A percentile compares a stretch with the other conserved stretches of the same genome.
phyloP scores from a whole-genome alignment of 345 rosid species.

The Cardamine resedifolia region DNA sequence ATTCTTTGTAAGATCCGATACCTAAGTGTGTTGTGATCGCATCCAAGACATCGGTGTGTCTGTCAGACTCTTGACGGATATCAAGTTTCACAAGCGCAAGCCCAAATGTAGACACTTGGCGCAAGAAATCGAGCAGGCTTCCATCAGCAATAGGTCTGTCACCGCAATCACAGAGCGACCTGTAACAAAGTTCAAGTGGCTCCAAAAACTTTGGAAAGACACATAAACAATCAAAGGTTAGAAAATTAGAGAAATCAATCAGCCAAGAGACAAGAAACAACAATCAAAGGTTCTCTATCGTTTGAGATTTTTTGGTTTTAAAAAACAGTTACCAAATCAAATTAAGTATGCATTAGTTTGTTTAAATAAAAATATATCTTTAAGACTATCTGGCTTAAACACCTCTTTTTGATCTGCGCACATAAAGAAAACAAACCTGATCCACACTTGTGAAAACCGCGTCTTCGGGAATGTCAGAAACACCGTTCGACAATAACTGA shows the following conservation, averaged over 20 bases:
- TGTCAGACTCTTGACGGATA: constrained; percentile 89
- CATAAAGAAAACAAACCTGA: constrained; percentile 47
- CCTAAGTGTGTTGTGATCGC: constrained; percentile 81
- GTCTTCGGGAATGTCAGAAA: constrained; percentile 86
- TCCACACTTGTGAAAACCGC: constrained; percentile 69
- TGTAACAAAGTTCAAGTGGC: constrained; percentile 97
- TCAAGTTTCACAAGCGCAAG: constrained; percentile 94
- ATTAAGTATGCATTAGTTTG: not conserved
- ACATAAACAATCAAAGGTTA: constrained; percentile 21
- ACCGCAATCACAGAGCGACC: constrained; percentile 80
- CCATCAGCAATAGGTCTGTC: constrained; percentile 96
- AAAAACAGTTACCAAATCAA: not conserved
- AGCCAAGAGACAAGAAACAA: not conserved
- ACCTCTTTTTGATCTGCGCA: not conserved
- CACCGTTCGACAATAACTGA: constrained; percentile 67
- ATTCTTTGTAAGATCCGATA: constrained; percentile 80
- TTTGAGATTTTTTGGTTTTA: not conserved
- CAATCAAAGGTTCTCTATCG: not conserved
- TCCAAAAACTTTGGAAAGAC: constrained; percentile 63
- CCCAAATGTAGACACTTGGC: constrained; percentile 97
- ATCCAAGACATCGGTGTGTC: constrained; percentile 90
- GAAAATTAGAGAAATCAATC: not conserved
- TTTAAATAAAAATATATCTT: not conserved
- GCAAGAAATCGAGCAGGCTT: constrained; percentile 91
- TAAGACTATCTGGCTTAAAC: not conserved